These are phyloP conservation scores for Sanghuangporus weigelae DNA, from an alignment of 1,284 basidiomycete genomes.

Conservation along the genomic window DNA sequence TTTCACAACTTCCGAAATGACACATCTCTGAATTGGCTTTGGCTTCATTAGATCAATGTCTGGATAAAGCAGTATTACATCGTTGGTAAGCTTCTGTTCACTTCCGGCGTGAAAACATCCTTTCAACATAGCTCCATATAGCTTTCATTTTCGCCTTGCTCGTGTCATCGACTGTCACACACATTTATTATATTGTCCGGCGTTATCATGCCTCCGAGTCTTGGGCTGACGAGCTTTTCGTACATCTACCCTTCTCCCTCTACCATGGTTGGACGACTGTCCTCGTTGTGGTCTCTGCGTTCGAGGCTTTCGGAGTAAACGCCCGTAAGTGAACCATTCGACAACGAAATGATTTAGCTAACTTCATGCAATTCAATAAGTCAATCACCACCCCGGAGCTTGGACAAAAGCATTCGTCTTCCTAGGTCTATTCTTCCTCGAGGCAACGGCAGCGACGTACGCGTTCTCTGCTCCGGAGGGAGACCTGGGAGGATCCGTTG, in stretches of 20 bases:
- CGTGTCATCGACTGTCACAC: conserved; percentile 77
- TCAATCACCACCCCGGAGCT: conserved; percentile 62
- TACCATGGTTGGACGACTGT: conserved; percentile 96
- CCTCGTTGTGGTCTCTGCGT: conserved; percentile 81
- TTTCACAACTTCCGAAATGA: conserved; percentile 13
- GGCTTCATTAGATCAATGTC: neutral
- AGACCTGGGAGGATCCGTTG: conserved; percentile 84
- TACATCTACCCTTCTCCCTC: conserved; percentile 86
- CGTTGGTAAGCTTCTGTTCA: neutral
- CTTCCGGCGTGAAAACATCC: neutral
- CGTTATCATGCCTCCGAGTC: conserved; percentile 68
- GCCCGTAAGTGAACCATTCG: conserved; percentile 29
- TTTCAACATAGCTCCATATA: conserved; percentile 20
- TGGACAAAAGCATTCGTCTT: conserved; percentile 95
- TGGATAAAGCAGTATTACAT: neutral
- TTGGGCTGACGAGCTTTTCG: conserved; percentile 70
- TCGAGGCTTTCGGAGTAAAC: conserved; percentile 88
- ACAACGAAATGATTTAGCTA: neutral
- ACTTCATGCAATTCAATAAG: conserved; percentile 1
- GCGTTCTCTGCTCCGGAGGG: conserved; percentile 87
- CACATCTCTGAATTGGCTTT: neutral
- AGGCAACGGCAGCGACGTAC: conserved; percentile 87
- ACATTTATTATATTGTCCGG: conserved; percentile 92
- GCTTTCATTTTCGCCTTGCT: conserved; percentile 85
- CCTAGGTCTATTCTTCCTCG: conserved; percentile 90